A percentile compares a stretch with the other conserved stretches of the same genome.
Conservation (phyloP, 1,284 basidiomycete genomes). For the Microstroma glucosiphilum region DNA sequence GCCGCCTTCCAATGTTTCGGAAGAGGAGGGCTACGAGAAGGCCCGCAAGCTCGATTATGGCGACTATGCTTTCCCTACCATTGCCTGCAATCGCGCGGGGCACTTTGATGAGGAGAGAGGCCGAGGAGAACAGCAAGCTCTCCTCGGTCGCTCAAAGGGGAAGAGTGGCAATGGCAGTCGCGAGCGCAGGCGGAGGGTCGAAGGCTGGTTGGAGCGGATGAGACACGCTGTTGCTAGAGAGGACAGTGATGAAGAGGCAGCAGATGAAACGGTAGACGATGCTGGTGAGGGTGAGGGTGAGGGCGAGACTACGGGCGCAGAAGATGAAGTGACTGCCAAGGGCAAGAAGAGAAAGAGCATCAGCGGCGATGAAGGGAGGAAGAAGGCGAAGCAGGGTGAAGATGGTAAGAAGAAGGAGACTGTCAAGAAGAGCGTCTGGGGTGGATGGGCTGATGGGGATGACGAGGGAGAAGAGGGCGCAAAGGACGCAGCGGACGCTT, state of each 20-base stretch:
- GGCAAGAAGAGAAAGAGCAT: slow-evolving; percentile 2
- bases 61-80: slow-evolving; percentile 82
- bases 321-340: slow-evolving; percentile 18
- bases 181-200: not conserved
- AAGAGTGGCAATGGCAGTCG: slow-evolving; percentile 14
- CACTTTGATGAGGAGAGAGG: slow-evolving; percentile 14
- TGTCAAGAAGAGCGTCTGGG: slow-evolving; percentile 2
- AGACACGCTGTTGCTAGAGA: not conserved
- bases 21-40: slow-evolving; percentile 65
- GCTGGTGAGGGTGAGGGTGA: not conserved
- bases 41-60: slow-evolving; percentile 75
- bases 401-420: slow-evolving; percentile 2
- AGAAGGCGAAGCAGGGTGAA: slow-evolving; percentile 6
- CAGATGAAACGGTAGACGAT: slow-evolving; percentile 13
- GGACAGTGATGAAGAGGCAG: slow-evolving; percentile 8
- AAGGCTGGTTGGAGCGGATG: not conserved
- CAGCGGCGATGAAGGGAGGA: slow-evolving; percentile 1
- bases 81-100: slow-evolving; percentile 72
- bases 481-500: too few relatives aligned
- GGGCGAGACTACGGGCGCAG: not conserved
- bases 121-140: slow-evolving; percentile 31
- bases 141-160: slow-evolving; percentile 19
- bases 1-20: slow-evolving; percentile 56
- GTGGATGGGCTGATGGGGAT: not conserved
- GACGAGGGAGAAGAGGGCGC: too few relatives aligned